These are phyloP conservation scores for Penicillium coprophilum DNA, from an alignment of 495 filamentous ascomycete genomes.

Conservation along the genomic window DNA sequence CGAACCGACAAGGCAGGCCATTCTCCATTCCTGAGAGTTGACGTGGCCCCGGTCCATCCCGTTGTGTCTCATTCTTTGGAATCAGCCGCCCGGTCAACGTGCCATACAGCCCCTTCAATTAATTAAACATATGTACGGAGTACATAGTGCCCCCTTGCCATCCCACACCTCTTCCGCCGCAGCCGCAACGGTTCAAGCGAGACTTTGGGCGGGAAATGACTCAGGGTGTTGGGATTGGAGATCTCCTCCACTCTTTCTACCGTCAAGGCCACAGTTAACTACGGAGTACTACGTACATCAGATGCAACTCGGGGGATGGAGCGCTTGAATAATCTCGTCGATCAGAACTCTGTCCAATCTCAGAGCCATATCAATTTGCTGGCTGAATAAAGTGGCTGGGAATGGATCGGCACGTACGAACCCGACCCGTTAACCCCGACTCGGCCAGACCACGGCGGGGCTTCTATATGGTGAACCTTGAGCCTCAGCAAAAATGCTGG, in stretches of 20 bases:
- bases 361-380: conserved; percentile 24
- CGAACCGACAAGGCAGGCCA: background rate
- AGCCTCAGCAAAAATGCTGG: conserved; percentile 25
- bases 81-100: background rate
- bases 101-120: no score
- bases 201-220: conserved; percentile 19
- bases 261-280: conserved; percentile 25
- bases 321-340: conserved; percentile 11
- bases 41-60: background rate
- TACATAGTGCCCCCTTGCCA: no score
- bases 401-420: conserved; percentile 25
- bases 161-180: no score
- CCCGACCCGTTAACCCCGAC: conserved; percentile 22
- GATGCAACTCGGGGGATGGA: no score
- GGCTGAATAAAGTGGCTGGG: conserved; percentile 24
- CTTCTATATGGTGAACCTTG: conserved; percentile 23
- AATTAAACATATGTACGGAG: no score
- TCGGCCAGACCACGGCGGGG: conserved; percentile 17
- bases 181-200: no score
- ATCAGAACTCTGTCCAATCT: conserved; percentile 20
- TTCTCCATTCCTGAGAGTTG: background rate
- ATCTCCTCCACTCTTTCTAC: conserved; percentile 18
- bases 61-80: background rate
- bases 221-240: conserved; percentile 12
- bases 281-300: conserved; percentile 11